Evolutionary conservation across 371 early-diverging fungal species (phyloP).

Genomic region (Pancytospora epiphaga): DNA sequence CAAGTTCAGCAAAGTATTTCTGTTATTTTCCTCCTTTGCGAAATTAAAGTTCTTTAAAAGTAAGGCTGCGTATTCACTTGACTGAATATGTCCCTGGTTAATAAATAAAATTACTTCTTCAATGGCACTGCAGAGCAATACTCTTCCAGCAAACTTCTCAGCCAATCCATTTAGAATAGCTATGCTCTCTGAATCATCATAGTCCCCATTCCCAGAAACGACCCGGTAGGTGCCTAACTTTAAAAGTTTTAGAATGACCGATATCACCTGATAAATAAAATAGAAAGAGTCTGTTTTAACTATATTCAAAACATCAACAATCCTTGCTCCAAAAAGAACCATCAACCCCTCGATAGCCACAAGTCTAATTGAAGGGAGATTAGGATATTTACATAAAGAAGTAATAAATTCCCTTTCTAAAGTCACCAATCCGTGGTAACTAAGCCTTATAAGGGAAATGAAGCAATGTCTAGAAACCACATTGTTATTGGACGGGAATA

Average conservation of each 20-base stretch:
- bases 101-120: constrained; percentile 21
- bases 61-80: not conserved
- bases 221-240: not conserved
- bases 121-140: not conserved
- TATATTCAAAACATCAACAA: constrained; percentile 3
- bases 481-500: constrained; percentile 60
- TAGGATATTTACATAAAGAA: constrained; percentile 37
- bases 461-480: constrained; percentile 48
- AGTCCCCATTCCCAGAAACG: not conserved
- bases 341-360: constrained; percentile 56
- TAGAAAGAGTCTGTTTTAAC: not conserved
- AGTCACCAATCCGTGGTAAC: constrained; percentile 38
- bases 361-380: constrained; percentile 55
- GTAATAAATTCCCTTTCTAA: constrained; percentile 40
- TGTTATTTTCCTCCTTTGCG: not conserved
- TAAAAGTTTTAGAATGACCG: constrained; percentile 21
- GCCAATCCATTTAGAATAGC: not conserved
- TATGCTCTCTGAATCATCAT: not conserved
- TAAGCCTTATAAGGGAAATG: constrained; percentile 48
- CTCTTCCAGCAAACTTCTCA: not conserved
- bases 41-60: not conserved
- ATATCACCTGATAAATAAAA: constrained; percentile 12
- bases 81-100: constrained; percentile 6
- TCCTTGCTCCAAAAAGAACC: constrained; percentile 17
- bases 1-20: constrained; percentile 2